phyloP scores from a whole-genome alignment of 148 eudicot species.

The Fagopyrum homotropicum region DNA sequence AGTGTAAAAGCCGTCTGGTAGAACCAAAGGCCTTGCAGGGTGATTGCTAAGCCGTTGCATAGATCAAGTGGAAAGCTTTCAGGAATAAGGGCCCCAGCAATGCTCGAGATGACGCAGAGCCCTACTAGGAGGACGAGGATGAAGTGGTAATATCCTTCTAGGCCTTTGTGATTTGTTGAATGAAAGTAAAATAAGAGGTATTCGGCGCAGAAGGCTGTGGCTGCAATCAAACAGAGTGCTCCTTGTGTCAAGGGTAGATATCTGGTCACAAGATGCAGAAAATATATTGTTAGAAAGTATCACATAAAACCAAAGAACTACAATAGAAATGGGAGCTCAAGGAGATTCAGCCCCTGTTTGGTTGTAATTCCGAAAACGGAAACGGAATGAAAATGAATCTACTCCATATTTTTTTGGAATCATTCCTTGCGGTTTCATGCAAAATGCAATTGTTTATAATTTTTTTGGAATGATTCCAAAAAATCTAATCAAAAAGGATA shows the following conservation, averaged over 20 bases:
- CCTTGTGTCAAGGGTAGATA: conserved; percentile 69
- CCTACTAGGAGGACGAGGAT: conserved; percentile 72
- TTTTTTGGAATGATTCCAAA: no score
- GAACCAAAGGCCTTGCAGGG: conserved; percentile 96
- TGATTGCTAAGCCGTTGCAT: conserved; percentile 53
- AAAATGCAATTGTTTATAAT: no score
- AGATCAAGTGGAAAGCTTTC: conserved; percentile 74
- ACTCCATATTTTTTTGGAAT: no score
- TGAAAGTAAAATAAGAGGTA: conserved; percentile 81
- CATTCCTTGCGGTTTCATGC: no score
- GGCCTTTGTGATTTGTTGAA: conserved; percentile 82
- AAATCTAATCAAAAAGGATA: no score
- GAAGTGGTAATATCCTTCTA: conserved; percentile 88
- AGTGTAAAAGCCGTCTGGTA: conserved; percentile 88
- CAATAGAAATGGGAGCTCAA: no score
- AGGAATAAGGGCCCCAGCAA: conserved; percentile 63
- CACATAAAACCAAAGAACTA: conserved; percentile 26
- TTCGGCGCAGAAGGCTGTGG: conserved; percentile 84
- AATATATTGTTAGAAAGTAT: conserved; percentile 25
- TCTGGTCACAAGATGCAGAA: conserved; percentile 32
- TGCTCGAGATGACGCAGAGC: conserved; percentile 46
- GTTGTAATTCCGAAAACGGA: no score
- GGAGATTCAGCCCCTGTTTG: no score
- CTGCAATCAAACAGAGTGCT: conserved; percentile 64
- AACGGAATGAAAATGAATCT: no score